These are phyloP conservation scores for Quercus lobata DNA, from an alignment of 331 rosid genomes.

Conservation along the genomic window DNA sequence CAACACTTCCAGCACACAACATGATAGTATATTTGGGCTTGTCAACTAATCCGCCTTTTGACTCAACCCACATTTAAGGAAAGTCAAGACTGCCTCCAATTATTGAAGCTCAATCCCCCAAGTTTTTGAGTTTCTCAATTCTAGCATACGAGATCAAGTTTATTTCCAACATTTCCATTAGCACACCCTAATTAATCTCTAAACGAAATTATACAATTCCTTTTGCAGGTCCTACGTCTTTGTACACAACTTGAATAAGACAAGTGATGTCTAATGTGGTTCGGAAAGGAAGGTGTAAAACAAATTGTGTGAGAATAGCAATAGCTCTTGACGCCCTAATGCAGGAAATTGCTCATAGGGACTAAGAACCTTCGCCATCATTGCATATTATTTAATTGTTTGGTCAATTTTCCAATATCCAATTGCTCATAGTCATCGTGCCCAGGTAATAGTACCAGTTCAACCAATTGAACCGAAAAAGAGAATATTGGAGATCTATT, in stretches of 20 bases:
- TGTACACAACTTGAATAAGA: background rate
- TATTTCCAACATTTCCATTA: too few species aligned
- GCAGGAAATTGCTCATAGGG: background rate
- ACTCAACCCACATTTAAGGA: background rate
- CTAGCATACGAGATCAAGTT: background rate
- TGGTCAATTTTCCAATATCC: too few species aligned
- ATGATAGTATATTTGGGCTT: background rate
- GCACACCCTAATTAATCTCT: too few species aligned
- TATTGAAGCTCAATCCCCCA: background rate
- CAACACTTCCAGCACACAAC: background rate
- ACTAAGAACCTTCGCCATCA: background rate
- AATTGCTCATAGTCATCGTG: background rate
- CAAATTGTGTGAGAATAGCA: background rate
- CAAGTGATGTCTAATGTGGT: background rate
- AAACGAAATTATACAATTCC: too few species aligned
- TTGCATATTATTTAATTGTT: too few species aligned
- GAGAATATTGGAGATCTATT: too few species aligned
- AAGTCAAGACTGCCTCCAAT: background rate
- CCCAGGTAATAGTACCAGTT: background rate
- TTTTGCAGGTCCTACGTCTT: background rate
- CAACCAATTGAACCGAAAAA: background rate
- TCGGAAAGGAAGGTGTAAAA: background rate
- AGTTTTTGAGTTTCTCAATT: background rate
- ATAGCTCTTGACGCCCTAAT: background rate
- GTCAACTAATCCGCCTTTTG: background rate